Evolutionary conservation across 1,284 basidiomycete species (phyloP).

Genomic region (Hemileia vastatrix): DNA sequence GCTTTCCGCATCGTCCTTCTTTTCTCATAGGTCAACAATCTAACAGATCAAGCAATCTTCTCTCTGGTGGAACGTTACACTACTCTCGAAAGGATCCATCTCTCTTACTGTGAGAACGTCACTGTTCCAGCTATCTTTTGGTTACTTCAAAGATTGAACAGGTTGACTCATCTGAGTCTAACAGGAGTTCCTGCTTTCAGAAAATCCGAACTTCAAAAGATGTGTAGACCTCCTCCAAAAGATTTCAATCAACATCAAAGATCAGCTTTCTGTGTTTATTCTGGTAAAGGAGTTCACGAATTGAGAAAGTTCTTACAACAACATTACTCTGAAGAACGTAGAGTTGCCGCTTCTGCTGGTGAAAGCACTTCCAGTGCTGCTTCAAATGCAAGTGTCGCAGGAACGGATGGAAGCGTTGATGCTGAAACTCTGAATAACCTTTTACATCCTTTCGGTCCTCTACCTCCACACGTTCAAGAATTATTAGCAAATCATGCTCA

Average conservation of each 20-base stretch:
- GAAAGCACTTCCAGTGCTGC: too few relatives aligned
- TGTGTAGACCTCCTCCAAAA: constrained; percentile 85
- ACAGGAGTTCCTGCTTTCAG: constrained; percentile 91
- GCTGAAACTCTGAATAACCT: too few relatives aligned
- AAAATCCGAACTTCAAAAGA: constrained; percentile 71
- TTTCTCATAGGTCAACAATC: constrained; percentile 60
- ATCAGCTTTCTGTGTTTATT: constrained; percentile 88
- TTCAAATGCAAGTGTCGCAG: too few relatives aligned
- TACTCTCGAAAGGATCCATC: constrained; percentile 77
- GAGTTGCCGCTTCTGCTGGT: too few relatives aligned
- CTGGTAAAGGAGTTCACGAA: constrained; percentile 75
- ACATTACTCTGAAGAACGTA: too few relatives aligned
- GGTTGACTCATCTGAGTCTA: constrained; percentile 83
- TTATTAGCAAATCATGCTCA: too few relatives aligned
- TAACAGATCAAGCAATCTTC: constrained; percentile 88
- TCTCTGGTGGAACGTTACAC: constrained; percentile 65
- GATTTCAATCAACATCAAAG: constrained; percentile 86
- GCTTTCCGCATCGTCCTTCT: background rate
- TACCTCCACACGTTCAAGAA: too few relatives aligned
- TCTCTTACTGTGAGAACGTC: constrained; percentile 94
- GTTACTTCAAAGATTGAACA: constrained; percentile 72
- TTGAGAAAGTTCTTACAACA: constrained; percentile 69
- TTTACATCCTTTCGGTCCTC: too few relatives aligned
- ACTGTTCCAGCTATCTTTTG: constrained; percentile 82
- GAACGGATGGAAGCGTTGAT: too few relatives aligned